Evolutionary conservation across 768 basidiomycete species (phyloP).

Genomic region (Hydnomerulius pinastri): DNA sequence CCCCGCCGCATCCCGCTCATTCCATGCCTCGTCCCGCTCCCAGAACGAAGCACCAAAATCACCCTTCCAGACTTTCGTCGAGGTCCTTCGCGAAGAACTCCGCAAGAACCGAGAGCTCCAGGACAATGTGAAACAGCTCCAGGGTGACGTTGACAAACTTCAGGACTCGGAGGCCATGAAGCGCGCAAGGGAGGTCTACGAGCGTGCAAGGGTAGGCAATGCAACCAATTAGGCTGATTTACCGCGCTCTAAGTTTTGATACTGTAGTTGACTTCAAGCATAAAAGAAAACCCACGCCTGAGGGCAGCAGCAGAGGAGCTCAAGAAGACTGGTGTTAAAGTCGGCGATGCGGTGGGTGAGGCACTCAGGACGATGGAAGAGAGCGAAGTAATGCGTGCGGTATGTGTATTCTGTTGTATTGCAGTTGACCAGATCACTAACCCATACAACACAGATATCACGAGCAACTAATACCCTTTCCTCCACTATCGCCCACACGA

Average conservation of each 20-base stretch:
- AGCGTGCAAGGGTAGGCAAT: slow-evolving; percentile 81
- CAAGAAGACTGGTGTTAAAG: slow-evolving; percentile 83
- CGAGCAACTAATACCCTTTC: slow-evolving; percentile 86
- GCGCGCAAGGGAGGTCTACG: slow-evolving; percentile 87
- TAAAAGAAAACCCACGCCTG: slow-evolving; percentile 92
- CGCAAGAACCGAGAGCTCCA: slow-evolving; percentile 92
- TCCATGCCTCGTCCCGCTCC: slow-evolving; percentile 68
- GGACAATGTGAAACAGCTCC: slow-evolving; percentile 95
- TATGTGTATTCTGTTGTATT: slow-evolving; percentile 39
- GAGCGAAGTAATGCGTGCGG: slow-evolving; percentile 86
- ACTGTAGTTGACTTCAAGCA: slow-evolving; percentile 81
- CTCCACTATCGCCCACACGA: slow-evolving; percentile 81
- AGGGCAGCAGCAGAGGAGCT: slow-evolving; percentile 93
- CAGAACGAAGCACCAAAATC: slow-evolving; percentile 77
- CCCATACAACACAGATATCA: slow-evolving; percentile 58
- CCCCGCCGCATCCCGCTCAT: slow-evolving; percentile 35
- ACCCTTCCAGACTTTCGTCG: slow-evolving; percentile 95
- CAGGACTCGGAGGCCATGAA: slow-evolving; percentile 98
- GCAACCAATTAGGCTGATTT: neutral
- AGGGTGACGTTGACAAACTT: slow-evolving; percentile 96
- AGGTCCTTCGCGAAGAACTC: slow-evolving; percentile 90
- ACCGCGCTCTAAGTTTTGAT: slow-evolving; percentile 5
- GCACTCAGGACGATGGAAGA: slow-evolving; percentile 94
- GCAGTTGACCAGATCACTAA: neutral
- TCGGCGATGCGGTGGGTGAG: slow-evolving; percentile 91